Evolutionary conservation across 1,139 yeast genomes (phyloP), one percentile per base, ranked within the genome.

Genomic region (Suhomyces yuchorum): DNA sequence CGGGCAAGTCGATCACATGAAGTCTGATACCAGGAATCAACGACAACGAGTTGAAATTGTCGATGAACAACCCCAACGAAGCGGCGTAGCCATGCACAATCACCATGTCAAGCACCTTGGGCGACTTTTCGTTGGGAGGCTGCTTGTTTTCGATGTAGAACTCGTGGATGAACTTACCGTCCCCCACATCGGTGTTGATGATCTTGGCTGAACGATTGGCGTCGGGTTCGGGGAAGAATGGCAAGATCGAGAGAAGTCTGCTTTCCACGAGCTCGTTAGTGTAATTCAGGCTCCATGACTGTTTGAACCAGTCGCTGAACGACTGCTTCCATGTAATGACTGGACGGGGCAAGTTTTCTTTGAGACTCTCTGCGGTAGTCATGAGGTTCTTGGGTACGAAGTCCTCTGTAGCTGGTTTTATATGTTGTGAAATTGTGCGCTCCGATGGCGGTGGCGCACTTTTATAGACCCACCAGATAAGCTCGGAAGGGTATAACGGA

Each of bases 201-300:
- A 81, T 61, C 20, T 68, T 56, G 0, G 86, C 84, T 8, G 54
- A 55, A 37, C 89, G 68, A 33, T 64, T 71, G 7, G 78, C 81
- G 56, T 80, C 83, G 0, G 77, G 56, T 26, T 71, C 65, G 0
- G 92, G 88, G 60, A 66, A 83, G 59, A 85, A 84, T 1, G 89
- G 82, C 14, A 85, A 64, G 33, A 68, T 60, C 8, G 83, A 74
- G 40, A 75, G 65, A 17, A 75, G 56, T n/a, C 61, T 59, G 8
- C 52, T 44, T 49, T 75, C 80, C 3, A 66, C 75, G 11, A 51
- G 51, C 22, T 52, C 55, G 55, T 73, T 76, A 6, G 65, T 48
- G 47, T 61, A 65, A 8, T 54, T 48, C 5, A 9, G 6, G 26
- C 20, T 34, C 52, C 63, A 61, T 9, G 65, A 51, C 17, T 74